A percentile compares a stretch with the other conserved stretches of the same genome.
phyloP scores from a whole-genome alignment of 331 rosid genomes.

The Phaseolus coccineus region DNA sequence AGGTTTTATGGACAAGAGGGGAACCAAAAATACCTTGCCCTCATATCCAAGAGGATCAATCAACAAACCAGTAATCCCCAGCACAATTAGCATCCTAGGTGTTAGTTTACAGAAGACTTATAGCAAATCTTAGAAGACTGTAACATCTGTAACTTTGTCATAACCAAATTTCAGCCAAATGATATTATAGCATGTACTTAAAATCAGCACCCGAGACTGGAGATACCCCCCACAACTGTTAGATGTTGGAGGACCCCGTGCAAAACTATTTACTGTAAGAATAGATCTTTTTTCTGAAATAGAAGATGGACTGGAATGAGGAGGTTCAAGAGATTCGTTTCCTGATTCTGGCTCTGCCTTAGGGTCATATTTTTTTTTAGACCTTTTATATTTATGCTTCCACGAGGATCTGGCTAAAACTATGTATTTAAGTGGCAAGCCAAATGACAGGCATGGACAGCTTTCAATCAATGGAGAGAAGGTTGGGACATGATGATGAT shows the following conservation, averaged over 20 bases:
- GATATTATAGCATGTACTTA: slow-evolving; percentile 42
- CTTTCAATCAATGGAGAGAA: neutral
- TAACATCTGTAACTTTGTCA: slow-evolving; percentile 45
- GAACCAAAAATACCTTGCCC: slow-evolving; percentile 86
- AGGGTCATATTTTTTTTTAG: neutral
- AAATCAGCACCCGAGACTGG: slow-evolving; percentile 31
- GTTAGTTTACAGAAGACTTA: slow-evolving; percentile 50
- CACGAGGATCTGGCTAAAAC: slow-evolving; percentile 5
- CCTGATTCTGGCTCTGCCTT: neutral
- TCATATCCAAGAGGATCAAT: slow-evolving; percentile 69
- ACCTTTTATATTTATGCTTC: slow-evolving; percentile 20
- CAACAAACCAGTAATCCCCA: slow-evolving; percentile 48
- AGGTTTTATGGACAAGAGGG: slow-evolving; percentile 90
- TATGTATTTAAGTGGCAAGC: slow-evolving; percentile 29
- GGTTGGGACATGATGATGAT: neutral
- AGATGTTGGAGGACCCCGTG: slow-evolving; percentile 29
- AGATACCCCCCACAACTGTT: slow-evolving; percentile 7
- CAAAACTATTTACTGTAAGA: slow-evolving; percentile 33
- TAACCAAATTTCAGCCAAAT: slow-evolving; percentile 43
- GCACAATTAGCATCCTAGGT: slow-evolving; percentile 44
- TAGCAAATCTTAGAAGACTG: slow-evolving; percentile 54
- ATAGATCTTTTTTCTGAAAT: slow-evolving; percentile 10
- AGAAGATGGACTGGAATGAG: slow-evolving; percentile 22
- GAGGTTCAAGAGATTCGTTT: neutral
- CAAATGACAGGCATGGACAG: slow-evolving; percentile 13